A percentile compares a stretch with the other conserved stretches of the same genome.
These are phyloP conservation scores for Vairimorpha ceranae DNA, from an alignment of 371 early-diverging fungal species.

Conservation along the genomic window DNA sequence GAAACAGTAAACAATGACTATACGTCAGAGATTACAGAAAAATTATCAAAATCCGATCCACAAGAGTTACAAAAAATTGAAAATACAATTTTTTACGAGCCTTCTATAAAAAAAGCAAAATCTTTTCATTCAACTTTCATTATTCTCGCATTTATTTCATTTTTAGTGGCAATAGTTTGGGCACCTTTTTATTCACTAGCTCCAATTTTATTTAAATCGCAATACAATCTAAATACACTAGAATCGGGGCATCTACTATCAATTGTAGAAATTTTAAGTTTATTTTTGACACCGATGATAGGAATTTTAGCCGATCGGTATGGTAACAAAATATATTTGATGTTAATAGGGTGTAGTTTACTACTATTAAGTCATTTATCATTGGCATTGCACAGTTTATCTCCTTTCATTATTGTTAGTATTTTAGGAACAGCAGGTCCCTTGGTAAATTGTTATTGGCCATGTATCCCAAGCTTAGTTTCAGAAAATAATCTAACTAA, in stretches of 20 bases:
- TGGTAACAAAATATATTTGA: constrained; percentile 54
- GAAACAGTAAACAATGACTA: neutral
- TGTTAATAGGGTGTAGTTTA: constrained; percentile 40
- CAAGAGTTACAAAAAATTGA: constrained; percentile 6
- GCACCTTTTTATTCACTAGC: constrained; percentile 59
- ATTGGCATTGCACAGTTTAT: constrained; percentile 21
- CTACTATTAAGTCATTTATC: constrained; percentile 47
- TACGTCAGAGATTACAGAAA: neutral
- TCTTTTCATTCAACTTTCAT: constrained; percentile 40
- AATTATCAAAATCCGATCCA: constrained; percentile 17
- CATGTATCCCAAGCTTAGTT: constrained; percentile 57
- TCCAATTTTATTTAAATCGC: constrained; percentile 56
- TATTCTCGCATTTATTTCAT: constrained; percentile 37
- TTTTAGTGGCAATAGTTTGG: constrained; percentile 52
- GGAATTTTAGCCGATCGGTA: constrained; percentile 47
- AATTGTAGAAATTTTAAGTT: constrained; percentile 45
- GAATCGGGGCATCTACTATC: constrained; percentile 50
- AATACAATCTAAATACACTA: constrained; percentile 33
- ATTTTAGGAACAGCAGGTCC: constrained; percentile 52
- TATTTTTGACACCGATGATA: constrained; percentile 33
- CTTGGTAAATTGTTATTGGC: constrained; percentile 59
- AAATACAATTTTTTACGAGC: constrained; percentile 26
- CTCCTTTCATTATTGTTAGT: constrained; percentile 18
- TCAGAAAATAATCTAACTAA: constrained; percentile 43
- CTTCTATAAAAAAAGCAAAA: constrained; percentile 3